Base-by-base conservation (phyloP, 2,329 filamentous ascomycete species). In the Capronia epimyces region DNA sequence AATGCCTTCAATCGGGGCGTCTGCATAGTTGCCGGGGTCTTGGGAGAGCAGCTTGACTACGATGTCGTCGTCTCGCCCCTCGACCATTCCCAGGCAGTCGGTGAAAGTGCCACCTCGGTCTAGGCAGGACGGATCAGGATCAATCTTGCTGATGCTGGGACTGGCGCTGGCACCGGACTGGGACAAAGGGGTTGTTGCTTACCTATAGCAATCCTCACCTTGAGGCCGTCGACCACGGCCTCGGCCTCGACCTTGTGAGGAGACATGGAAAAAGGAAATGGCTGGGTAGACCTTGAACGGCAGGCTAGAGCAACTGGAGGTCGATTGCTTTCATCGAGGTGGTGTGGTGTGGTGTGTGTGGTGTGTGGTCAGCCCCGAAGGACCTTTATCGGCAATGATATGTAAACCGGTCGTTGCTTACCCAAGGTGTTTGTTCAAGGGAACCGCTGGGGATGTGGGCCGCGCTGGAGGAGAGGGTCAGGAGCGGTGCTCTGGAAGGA, bases 1-100 rank as follows among this genome's bases (percentile, higher is more conserved):
- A 45, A n/a, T 59, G 52, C 37, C 69, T 89, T 95, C 63, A 82
- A 78, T 72, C 86, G 89, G 37, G 86, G 68, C 68, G 66, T 70
- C 68, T 50, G 69, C 62, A 42, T 70, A 70, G 42, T 70, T 66
- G 47, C 62, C 60, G 22, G 68, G 67, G 49, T 69, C 66, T 8
- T 67, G 66, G 3, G 68, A 70, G 1, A 70, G 63, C 2, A 70
- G 57, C 58, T 70, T 70, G 24, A 70, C 47, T 22, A 71, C 66
- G 44, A 71, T 67, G 40, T 70, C 67, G 1, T 43, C 37, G 2
- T 34, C 29, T 20, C 52, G 22, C 13, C 46, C 46, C 16, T 42
- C 37, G 2, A 48, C 37, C 7, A 42, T 48, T 1, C 87, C 63
- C 91, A 68, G 65, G 15, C 68, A 67, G 50, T 70, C 67, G 15